These are phyloP conservation scores for Linnemannia exigua DNA, from an alignment of 192 early-diverging fungal species.

Conservation along the genomic window DNA sequence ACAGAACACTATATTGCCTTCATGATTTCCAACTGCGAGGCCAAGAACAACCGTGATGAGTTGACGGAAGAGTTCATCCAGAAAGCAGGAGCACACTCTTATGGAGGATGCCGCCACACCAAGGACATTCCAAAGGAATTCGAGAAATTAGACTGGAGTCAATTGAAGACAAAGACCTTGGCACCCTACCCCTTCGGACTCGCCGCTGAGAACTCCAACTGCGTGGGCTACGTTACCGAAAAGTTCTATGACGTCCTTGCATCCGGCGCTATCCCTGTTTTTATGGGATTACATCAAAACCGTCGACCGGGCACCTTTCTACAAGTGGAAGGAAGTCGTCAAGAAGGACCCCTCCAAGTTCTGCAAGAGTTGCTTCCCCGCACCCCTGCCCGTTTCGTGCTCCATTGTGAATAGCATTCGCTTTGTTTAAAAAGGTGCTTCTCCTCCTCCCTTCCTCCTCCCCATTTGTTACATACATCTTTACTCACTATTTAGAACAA, in stretches of 20 bases:
- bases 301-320: conserved; percentile 10
- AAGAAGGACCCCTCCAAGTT: conserved; percentile 20
- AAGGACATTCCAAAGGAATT: conserved; percentile 16
- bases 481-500: too few species aligned
- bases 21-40: conserved; percentile 31
- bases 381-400: not conserved
- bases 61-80: conserved; percentile 22
- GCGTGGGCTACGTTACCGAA: conserved; percentile 49
- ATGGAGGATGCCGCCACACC: conserved; percentile 27
- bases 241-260: conserved; percentile 43
- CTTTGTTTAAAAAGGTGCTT: not conserved
- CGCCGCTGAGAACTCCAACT: conserved; percentile 46
- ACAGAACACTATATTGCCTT: conserved; percentile 21
- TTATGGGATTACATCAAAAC: conserved; percentile 30
- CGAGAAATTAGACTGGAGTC: not conserved
- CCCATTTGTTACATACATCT: too few species aligned
- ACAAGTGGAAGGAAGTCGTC: conserved; percentile 25
- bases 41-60: conserved; percentile 25
- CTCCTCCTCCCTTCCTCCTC: too few species aligned
- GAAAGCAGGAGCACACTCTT: conserved; percentile 38
- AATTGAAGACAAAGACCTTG: conserved; percentile 14
- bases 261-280: conserved; percentile 43
- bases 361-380: conserved; percentile 19
- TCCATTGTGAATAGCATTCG: not conserved
- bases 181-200: conserved; percentile 30